Conservation (phyloP, 371 early-diverging fungal species). For the Dichotomocladium elegans region DNA sequence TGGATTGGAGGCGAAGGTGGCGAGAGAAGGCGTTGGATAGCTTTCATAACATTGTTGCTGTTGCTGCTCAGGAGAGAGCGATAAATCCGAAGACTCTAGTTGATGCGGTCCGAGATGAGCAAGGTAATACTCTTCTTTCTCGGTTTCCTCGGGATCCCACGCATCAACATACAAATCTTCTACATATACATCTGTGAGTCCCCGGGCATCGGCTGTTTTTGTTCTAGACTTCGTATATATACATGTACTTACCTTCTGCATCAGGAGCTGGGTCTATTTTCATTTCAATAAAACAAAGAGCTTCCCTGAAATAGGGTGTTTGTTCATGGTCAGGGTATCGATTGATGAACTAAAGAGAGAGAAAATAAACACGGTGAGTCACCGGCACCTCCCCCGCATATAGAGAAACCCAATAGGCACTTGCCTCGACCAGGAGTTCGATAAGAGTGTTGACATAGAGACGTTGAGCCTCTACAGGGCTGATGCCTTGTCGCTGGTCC, state of each 20-base stretch:
- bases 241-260: not conserved
- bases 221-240: no score
- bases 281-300: conserved; percentile 10
- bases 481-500: conserved; percentile 26
- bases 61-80: conserved; percentile 6
- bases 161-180: conserved; percentile 9
- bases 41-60: not conserved
- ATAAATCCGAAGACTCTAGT: conserved; percentile 2
- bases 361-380: not conserved
- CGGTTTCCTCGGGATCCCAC: conserved; percentile 12
- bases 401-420: not conserved
- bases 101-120: conserved; percentile 10
- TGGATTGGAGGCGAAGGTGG: not conserved
- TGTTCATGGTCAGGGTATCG: conserved; percentile 18
- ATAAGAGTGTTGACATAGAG: conserved; percentile 26
- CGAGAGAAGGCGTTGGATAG: not conserved
- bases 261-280: not conserved
- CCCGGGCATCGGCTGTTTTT: no score
- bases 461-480: conserved; percentile 28
- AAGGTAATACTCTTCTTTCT: conserved; percentile 7
- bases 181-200: no score
- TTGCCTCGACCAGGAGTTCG: conserved; percentile 22
- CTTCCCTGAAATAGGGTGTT: conserved; percentile 3
- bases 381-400: not conserved
- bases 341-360: conserved; percentile 12